A percentile compares a stretch with the other conserved stretches of the same genome.
Conservation (phyloP, 495 filamentous ascomycete genomes). For the Stereocaulon alpinum region DNA sequence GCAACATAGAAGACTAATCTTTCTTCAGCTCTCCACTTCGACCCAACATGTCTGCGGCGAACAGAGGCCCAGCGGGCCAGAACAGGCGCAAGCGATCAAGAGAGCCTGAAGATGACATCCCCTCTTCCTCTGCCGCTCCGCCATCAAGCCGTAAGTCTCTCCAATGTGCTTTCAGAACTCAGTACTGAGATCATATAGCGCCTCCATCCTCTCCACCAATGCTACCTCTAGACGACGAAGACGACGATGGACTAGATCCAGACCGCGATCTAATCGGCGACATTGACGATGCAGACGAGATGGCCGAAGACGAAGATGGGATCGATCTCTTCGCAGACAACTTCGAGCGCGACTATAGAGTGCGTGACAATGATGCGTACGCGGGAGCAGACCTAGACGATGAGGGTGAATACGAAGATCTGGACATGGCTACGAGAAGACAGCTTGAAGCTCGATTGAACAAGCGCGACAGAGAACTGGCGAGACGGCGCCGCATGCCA, state of each 20-base stretch:
- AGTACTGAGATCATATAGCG: conserved; percentile 27
- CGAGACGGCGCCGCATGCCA: conserved; percentile 63
- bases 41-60: conserved; percentile 74
- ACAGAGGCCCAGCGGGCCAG: conserved; percentile 54
- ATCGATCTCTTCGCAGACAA: conserved; percentile 90
- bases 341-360: conserved; percentile 76
- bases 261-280: conserved; percentile 66
- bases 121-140: conserved; percentile 55
- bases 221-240: conserved; percentile 51
- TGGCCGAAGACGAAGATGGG: conserved; percentile 87
- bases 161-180: conserved; percentile 12
- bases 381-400: conserved; percentile 68
- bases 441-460: conserved; percentile 76
- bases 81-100: conserved; percentile 72
- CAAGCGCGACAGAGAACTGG: conserved; percentile 71
- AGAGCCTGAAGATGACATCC: conserved; percentile 61
- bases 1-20: conserved; percentile 3
- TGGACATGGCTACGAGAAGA: conserved; percentile 58
- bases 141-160: conserved; percentile 60
- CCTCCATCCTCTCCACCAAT: conserved; percentile 46
- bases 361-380: conserved; percentile 54
- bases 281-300: conserved; percentile 89
- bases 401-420: conserved; percentile 63
- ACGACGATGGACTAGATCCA: conserved; percentile 65
- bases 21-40: conserved; percentile 64